Base-by-base conservation (phyloP, 2,329 filamentous ascomycete genomes). In the Fusarium lyarnte region DNA sequence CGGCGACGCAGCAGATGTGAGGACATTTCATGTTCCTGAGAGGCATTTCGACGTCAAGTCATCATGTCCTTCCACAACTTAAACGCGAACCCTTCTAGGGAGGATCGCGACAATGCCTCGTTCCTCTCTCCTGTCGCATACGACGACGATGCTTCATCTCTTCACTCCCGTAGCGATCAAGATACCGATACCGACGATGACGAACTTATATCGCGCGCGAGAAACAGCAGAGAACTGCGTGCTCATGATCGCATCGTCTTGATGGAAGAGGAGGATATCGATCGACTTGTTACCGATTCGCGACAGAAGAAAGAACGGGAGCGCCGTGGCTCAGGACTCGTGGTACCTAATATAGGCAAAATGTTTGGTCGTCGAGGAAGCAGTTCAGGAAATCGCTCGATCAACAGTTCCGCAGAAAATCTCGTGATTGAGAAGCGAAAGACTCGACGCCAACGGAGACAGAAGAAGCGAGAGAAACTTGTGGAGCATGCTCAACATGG, bases 101-200 rank as follows among this genome's bases (percentile, higher is more conserved):
- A 63, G 61, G 71, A 66, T 27, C 76, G 76, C 52, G 81, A 83
- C 72, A 78, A 79, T 63, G 74, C 75, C 55, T 87, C 86, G 49
- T 85, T 92, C 52, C 87, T 93, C 51, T 91, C 90, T 17, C 90
- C 91, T 43, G 81, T 84, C 69, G 86, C 85, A 52, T 92, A 92
- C 83, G 91, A 93, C 74, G 90, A 91, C 76, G 92, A 94, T 80
- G 90, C 90, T 58, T 84, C 88, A 17, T 93, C 91, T 11, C 82
- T 93, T 45, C 88, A 90, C 76, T 90, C 87, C 76, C 88, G 88
- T 70, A 90, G 88, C 83, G 91, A 93, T 77, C 91, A 93, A 79
- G 92, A 94, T 78, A 92, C 90, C 63, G 92, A 94, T 78, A 93
- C 90, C 81, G 92, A 94, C 74, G 92, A 94, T 80, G 91, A 94